Conservation (phyloP, 306 rosid species). For the Vigna nakashimae region DNA sequence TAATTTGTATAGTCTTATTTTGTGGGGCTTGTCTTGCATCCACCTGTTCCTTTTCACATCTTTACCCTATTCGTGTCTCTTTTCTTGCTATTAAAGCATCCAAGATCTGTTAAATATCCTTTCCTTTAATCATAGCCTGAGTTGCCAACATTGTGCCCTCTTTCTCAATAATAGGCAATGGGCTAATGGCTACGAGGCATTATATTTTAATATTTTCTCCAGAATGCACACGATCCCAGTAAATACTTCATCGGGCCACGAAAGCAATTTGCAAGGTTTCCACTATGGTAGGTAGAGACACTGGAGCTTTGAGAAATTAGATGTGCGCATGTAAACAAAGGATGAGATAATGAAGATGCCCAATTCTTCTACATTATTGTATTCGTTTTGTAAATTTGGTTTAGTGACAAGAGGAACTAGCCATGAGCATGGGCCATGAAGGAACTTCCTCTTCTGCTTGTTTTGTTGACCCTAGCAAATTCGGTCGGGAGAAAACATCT, state of each 20-base stretch:
- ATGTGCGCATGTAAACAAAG: constrained; percentile 30
- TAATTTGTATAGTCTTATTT: constrained; percentile 27
- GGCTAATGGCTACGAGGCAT: constrained; percentile 36
- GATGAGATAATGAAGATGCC: constrained; percentile 38
- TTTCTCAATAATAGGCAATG: constrained; percentile 36
- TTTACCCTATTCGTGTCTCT: constrained; percentile 41
- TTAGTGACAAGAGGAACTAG: constrained; percentile 67
- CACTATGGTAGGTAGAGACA: constrained; percentile 26
- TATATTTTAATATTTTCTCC: constrained; percentile 30
- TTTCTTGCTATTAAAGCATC: constrained; percentile 55
- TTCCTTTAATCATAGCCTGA: constrained; percentile 42
- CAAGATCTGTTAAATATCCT: constrained; percentile 42
- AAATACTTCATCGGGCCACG: neutral
- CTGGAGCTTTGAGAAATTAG: constrained; percentile 33
- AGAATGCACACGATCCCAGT: constrained; percentile 35
- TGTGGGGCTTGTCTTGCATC: constrained; percentile 36
- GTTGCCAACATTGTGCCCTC: constrained; percentile 40
- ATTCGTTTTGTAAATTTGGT: constrained; percentile 22
- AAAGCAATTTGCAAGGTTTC: constrained; percentile 24
- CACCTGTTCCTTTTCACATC: constrained; percentile 42
- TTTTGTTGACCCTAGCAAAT: constrained; percentile 48
- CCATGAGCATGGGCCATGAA: constrained; percentile 64
- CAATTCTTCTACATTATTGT: constrained; percentile 54
- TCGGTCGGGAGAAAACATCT: constrained; percentile 10
- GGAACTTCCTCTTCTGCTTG: constrained; percentile 56